Percentiles rank a stretch among this genome's conserved stretches.
Evolutionary conservation across 768 basidiomycete genomes (phyloP).

Genomic region (Amanita thiersii): DNA sequence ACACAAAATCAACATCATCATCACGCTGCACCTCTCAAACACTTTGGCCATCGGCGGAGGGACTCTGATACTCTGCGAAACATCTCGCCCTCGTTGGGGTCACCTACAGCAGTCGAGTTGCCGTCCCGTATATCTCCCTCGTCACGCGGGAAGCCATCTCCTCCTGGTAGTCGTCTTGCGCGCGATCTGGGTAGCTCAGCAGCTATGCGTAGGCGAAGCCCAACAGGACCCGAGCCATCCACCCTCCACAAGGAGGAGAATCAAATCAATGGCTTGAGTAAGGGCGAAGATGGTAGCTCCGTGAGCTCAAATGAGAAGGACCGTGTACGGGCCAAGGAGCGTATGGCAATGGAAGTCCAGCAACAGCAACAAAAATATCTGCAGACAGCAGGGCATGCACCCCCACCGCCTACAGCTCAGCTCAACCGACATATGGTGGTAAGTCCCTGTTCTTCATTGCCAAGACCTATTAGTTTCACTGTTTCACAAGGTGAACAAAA

Average conservation of each 20-base stretch:
- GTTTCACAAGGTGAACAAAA: constrained; percentile 61
- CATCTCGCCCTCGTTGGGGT: constrained; percentile 29
- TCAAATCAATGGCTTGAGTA: constrained; percentile 9
- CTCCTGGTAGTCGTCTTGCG: constrained; percentile 14
- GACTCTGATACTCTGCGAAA: constrained; percentile 71
- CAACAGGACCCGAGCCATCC: constrained; percentile 56
- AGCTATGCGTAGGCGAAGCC: constrained; percentile 54
- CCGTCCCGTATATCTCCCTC: constrained; percentile 16
- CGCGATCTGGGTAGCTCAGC: constrained; percentile 23
- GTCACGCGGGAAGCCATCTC: constrained; percentile 16
- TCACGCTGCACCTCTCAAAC: constrained; percentile 13
- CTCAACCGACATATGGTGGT: constrained; percentile 36
- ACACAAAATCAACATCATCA: constrained; percentile 19
- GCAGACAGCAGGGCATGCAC: constrained; percentile 23
- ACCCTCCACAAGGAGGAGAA: constrained; percentile 15
- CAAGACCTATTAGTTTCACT: not conserved
- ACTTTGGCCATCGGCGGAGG: constrained; percentile 47
- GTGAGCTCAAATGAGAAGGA: constrained; percentile 28
- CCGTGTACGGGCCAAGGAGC: constrained; percentile 23
- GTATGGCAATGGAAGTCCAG: constrained; percentile 20
- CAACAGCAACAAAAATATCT: constrained; percentile 23
- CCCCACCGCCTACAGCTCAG: constrained; percentile 26
- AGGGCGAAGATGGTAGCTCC: constrained; percentile 12
- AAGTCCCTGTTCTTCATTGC: constrained; percentile 14
- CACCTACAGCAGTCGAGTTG: constrained; percentile 48